These are phyloP conservation scores for Trichoderma sp. DNA, from an alignment of 2,329 filamentous ascomycete genomes.

Conservation along the genomic window DNA sequence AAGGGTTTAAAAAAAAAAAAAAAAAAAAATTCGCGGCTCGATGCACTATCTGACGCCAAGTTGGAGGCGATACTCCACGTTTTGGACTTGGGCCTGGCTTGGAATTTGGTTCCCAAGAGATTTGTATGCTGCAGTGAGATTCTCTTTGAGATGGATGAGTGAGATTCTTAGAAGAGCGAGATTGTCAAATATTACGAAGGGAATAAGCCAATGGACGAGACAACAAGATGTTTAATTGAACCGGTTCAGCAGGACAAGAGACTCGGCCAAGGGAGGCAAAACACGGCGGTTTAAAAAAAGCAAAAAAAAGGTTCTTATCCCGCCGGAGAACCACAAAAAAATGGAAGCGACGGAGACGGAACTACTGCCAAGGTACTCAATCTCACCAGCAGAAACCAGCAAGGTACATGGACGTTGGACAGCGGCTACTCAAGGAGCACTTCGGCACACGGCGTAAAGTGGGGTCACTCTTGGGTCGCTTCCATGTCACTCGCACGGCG, in stretches of 20 bases:
- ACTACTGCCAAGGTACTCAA: no score
- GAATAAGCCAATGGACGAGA: background rate
- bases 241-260: background rate
- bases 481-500: background rate
- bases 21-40: background rate
- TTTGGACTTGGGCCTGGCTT: background rate
- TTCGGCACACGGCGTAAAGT: constrained; percentile 13
- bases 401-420: background rate
- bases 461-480: background rate
- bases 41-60: background rate
- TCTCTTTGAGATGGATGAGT: background rate
- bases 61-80: background rate
- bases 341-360: background rate
- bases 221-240: background rate
- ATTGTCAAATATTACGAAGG: background rate
- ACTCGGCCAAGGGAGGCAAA: background rate
- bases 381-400: no score
- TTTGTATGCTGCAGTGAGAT: background rate
- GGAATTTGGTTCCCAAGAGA: background rate
- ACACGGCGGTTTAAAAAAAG: background rate
- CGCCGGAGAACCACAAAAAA: background rate
- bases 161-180: background rate
- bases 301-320: constrained; percentile 15
- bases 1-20: no score
- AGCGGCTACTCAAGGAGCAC: constrained; percentile 15